Conservation (phyloP, 2,329 filamentous ascomycete genomes). For the Pseudonectria buxi region DNA sequence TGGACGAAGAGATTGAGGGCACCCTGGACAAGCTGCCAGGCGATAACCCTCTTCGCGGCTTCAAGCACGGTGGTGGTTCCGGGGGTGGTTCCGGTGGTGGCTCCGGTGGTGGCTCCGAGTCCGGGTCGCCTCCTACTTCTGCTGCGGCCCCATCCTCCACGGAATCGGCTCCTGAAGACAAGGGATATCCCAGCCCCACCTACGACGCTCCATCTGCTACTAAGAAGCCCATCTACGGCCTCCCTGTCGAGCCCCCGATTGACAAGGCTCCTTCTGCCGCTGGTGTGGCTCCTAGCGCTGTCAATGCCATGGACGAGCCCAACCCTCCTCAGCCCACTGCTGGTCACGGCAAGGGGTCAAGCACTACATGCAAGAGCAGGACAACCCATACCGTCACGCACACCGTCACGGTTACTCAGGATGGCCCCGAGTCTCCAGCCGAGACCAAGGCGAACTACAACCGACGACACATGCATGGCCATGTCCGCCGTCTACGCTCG, state of each 20-base stretch:
- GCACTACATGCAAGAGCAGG: constrained; percentile 20
- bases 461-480: constrained; percentile 33
- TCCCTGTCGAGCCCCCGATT: not conserved
- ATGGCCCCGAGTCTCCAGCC: constrained; percentile 14
- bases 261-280: not conserved
- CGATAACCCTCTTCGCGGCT: constrained; percentile 48
- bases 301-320: constrained; percentile 12
- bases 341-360: constrained; percentile 11
- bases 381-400: constrained; percentile 34
- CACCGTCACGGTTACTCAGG: constrained; percentile 38
- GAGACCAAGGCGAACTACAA: constrained; percentile 11
- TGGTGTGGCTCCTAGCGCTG: not conserved
- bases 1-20: constrained; percentile 40
- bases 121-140: constrained; percentile 1
- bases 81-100: constrained; percentile 9
- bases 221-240: no score
- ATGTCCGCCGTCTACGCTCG: constrained; percentile 28
- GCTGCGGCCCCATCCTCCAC: constrained; percentile 1
- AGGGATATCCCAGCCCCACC: not conserved
- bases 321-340: constrained; percentile 12
- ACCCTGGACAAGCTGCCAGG: constrained; percentile 46
- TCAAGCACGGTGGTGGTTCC: constrained; percentile 39
- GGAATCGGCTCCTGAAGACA: not conserved
- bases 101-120: not conserved
- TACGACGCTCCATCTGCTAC: not conserved